Base-by-base conservation (phyloP, 2,329 filamentous ascomycete genomes). In the Claviceps maximensis region DNA sequence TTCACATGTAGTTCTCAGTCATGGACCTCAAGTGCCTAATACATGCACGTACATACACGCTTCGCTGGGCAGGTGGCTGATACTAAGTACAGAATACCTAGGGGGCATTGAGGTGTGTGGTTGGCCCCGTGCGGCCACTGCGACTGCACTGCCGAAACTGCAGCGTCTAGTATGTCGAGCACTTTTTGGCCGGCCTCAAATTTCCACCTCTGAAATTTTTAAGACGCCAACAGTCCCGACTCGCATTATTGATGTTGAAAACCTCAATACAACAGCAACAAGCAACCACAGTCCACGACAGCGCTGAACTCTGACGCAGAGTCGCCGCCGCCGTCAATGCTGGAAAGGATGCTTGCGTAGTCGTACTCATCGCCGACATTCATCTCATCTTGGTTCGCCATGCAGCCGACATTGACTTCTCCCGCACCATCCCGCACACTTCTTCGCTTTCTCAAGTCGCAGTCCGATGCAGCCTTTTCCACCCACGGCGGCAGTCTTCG, bases 361-460 rank as follows among this genome's bases (percentile, higher is more conserved):
- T 25, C 17, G 13, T n/a, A 29, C 33, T 54, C 38, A 57, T 51
- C 54, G 56, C 55, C 54, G 55, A 41, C 2, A 8, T 23, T 36
- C 19, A 21, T 44, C 40, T 44, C 36, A 51, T 46, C 4, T 38
- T 47, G 47, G 29, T 58, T 52, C 54, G 69, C 62, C 57, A 79
- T 79, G 73, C 71, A 71, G 58, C 67, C 69, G 55, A 63, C 67
- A 58, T 60, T 74, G 61, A 69, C 66, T 57, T 56, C 65, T 42
- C 70, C 72, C 49, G 76, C 74, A 50, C 78, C 78, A 27, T 81
- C 78, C 50, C 68, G 68, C 58, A 71, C 67, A 54, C 77, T 91
- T 21, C 74, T 93, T 57, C 82, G 82, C 59, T 91, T 87, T 66
- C 75, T 93, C 57, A 82, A 81, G 59, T 79, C 74, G 52, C 87